These are phyloP conservation scores for Talinum fruticosum DNA, from an alignment of 148 eudicot species.

Conservation along the genomic window DNA sequence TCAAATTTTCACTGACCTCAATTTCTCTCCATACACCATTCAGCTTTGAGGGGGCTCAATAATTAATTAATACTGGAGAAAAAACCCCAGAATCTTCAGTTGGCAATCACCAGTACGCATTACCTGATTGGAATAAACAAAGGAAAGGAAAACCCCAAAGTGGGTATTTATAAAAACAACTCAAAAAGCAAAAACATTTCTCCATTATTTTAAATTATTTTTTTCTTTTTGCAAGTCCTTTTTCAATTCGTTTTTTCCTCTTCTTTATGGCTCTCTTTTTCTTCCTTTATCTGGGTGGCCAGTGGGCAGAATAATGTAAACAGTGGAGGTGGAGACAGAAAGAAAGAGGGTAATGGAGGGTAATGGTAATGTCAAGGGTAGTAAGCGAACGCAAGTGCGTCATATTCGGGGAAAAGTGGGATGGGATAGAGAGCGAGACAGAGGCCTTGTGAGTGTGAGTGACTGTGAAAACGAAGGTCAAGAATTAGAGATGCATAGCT, in stretches of 20 bases:
- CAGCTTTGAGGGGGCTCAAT: neutral
- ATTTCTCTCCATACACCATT: neutral
- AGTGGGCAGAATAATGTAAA: slow-evolving; percentile 25
- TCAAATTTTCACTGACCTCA: slow-evolving; percentile 25
- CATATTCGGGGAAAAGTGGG: slow-evolving; percentile 27
- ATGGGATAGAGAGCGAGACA: neutral
- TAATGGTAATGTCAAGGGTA: neutral
- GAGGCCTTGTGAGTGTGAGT: no score
- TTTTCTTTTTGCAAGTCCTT: neutral
- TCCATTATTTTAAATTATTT: neutral
- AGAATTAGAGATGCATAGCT: neutral
- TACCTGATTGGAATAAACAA: slow-evolving; percentile 25
- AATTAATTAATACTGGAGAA: slow-evolving; percentile 11
- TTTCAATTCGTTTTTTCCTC: slow-evolving; percentile 13
- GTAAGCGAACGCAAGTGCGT: slow-evolving; percentile 25
- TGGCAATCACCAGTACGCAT: slow-evolving; percentile 31
- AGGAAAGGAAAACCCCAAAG: slow-evolving; percentile 17
- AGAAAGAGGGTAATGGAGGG: neutral
- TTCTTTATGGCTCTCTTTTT: neutral
- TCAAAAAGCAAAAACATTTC: slow-evolving; percentile 20
- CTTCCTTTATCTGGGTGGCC: slow-evolving; percentile 23
- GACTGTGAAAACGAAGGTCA: no score
- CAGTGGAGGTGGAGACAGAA: neutral
- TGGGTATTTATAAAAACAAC: slow-evolving; percentile 32
- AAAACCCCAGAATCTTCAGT: slow-evolving; percentile 23